Evolutionary conservation across 2,329 filamentous ascomycete genomes (phyloP), one percentile per base, ranked within the genome.

Genomic region (Paecilomyces niveus): DNA sequence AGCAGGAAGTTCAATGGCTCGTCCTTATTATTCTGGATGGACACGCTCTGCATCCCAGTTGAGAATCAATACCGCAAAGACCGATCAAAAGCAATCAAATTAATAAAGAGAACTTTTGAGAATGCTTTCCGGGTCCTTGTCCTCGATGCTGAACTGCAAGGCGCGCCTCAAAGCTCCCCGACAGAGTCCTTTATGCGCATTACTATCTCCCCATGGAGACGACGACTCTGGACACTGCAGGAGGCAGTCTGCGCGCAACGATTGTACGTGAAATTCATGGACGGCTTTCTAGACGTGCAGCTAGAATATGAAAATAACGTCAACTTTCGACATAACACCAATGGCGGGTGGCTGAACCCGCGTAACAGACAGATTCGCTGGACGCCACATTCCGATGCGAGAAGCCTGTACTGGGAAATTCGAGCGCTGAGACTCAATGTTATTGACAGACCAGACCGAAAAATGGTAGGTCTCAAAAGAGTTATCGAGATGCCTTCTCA

Each of bases 201-300:
- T 33, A 33, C n/a, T 11, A 31, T 54, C 3, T 54, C 53, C 24
- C 53, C 53, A 5, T 54, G 53, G 53, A 54, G 32, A 35, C 53
- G 53, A 54, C 53, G 53, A 24, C 53, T 54, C n/a, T 54, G 53
- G 53, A 54, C 53, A 35, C 11, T 54, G 18, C 53, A 54, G n/a
- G 53, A 54, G 29, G 53, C 26, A 18, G 53, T 54, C 35, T 54
- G 53, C 13, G 53, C 53, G 24, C 53, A 35, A 35, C 53, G 26
- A 33, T 35, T 54, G 13, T 54, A 35, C 26, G 31, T 54, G n/a
- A 54, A 54, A 29, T 54, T 54, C 53, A 35, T 35, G n/a, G 53
- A 54, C 29, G 53, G 53, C 22, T 33, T 54, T 22, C 21, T 54
- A 4, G 53, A 54, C 35, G 53, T 54, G 11, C 10, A 54, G 26